phyloP scores from a whole-genome alignment of 1,284 basidiomycete genomes.

The Pseudozyma flocculosa region DNA sequence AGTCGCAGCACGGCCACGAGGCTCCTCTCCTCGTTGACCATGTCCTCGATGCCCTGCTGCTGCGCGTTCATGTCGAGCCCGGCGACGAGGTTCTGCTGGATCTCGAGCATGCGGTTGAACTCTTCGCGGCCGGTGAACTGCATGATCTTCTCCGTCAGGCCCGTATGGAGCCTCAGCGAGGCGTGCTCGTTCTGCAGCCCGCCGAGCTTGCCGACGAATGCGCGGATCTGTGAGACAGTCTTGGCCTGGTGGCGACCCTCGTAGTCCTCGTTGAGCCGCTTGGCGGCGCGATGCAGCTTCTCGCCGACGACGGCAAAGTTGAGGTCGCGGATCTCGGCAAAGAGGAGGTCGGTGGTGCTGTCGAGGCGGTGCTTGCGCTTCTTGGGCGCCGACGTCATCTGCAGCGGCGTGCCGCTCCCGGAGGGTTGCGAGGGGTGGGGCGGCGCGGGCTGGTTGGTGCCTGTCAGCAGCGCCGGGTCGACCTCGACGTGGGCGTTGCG shows the following conservation, averaged over 20 bases:
- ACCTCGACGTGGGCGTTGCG: constrained; percentile 88
- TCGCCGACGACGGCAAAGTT: constrained; percentile 93
- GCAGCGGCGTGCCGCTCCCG: constrained; percentile 34
- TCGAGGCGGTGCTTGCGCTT: constrained; percentile 73
- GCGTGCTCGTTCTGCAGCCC: constrained; percentile 89
- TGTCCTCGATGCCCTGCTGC: constrained; percentile 47
- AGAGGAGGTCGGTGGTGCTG: constrained; percentile 75
- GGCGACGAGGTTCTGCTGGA: constrained; percentile 93
- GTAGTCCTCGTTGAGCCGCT: constrained; percentile 85
- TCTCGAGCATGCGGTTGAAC: constrained; percentile 89
- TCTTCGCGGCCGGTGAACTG: constrained; percentile 74
- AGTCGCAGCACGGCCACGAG: constrained; percentile 65
- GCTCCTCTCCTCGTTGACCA: constrained; percentile 42
- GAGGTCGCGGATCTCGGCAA: constrained; percentile 78
- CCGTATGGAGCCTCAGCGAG: constrained; percentile 83
- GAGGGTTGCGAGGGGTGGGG: constrained; percentile 12
- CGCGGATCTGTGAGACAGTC: constrained; percentile 85
- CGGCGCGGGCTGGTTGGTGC: constrained; percentile 25
- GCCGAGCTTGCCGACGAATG: constrained; percentile 91
- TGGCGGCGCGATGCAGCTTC: constrained; percentile 77
- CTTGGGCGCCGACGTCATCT: constrained; percentile 30
- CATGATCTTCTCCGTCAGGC: constrained; percentile 85
- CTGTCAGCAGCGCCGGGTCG: constrained; percentile 72
- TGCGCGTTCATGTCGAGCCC: constrained; percentile 41
- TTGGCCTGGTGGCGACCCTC: constrained; percentile 79